Base-by-base conservation (phyloP, 768 basidiomycete genomes). In the Chalciporus chontae region DNA sequence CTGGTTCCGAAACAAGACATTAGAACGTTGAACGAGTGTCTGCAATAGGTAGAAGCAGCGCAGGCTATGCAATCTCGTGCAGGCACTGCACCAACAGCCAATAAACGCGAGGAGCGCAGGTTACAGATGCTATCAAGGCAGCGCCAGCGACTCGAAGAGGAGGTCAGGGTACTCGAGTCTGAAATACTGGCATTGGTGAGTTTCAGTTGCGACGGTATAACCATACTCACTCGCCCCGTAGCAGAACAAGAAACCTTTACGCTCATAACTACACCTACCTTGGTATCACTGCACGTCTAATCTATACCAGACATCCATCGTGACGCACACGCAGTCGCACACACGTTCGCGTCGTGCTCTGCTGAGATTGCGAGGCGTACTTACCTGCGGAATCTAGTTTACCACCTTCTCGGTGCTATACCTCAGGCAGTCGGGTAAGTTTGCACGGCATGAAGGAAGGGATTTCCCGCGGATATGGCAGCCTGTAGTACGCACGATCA, bases 51-150 rank as follows among this genome's bases (percentile, higher is more conserved):
- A 7, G 84, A 87, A 42, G 73, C 73, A 21, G 77, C 78, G 0
- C 74, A 76, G 49, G 57, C 44, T 1, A 38, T 63, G 52, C 69
- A 73, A 29, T 73, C 73, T 31, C 67, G 75, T 21, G 66, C 74
- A 0, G 71, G 76, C 0, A 74, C 74, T 5, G 77, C 75, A 15
- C 77, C 80, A 0, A 74, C 77, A 11, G 71, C 70, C 5, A 82
- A 80, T 61, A 89, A 87, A 57, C 72, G 83, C 8, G 86, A 90
- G 60, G 77, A 78, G 27, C 75, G 85, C 14, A 77, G 83, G 39
- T 65, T 86, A 26, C 83, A 86, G 51, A 74, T 80, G 64, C 69
- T 89, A 6, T 73, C 73, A 11, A 84, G 80, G 54, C 85, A 90
- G 56, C 74, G 84, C 32, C 79, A 86, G 62, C 75, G 77, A 42